phyloP scores from a whole-genome alignment of 2,329 filamentous ascomycete species.

The Epichloe coenophiala region DNA sequence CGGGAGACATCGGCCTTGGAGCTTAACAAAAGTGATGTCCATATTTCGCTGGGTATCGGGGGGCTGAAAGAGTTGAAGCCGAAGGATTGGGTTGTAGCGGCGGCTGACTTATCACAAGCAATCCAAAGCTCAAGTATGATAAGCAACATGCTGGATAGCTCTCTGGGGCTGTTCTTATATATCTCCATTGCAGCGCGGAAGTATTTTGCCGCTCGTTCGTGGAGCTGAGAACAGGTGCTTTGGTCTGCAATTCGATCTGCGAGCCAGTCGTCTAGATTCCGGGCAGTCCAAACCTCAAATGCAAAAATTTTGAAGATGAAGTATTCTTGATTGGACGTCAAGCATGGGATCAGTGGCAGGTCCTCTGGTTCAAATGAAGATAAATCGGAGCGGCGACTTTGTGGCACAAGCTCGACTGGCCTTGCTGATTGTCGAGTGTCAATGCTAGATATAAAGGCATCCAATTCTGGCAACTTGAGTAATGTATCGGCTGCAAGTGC shows the following conservation, averaged over 20 bases:
- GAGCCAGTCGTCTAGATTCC: constrained; percentile 25
- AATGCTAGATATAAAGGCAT: too few species aligned
- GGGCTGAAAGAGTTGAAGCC: constrained; percentile 26
- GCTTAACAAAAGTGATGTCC: constrained; percentile 32
- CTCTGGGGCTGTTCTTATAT: constrained; percentile 30
- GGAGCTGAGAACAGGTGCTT: constrained; percentile 17
- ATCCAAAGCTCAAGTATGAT: constrained; percentile 45
- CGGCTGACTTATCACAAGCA: constrained; percentile 35
- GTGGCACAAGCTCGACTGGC: too few species aligned
- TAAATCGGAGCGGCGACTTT: too few species aligned
- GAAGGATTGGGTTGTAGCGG: constrained; percentile 24
- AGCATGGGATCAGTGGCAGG: too few species aligned
- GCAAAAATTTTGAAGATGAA: too few species aligned
- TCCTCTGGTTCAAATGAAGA: too few species aligned
- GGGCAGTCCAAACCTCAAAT: constrained; percentile 36
- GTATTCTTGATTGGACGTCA: too few species aligned
- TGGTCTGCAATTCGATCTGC: constrained; percentile 7
- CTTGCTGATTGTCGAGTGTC: too few species aligned
- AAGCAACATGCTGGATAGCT: constrained; percentile 38
- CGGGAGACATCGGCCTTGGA: constrained; percentile 16
- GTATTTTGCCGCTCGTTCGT: constrained; percentile 20
- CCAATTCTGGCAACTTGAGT: too few species aligned
- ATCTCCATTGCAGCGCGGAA: constrained; percentile 9
- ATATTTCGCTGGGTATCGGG: constrained; percentile 24
- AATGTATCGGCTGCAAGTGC: too few species aligned